Evolutionary conservation across 257 asterid species (phyloP).

Genomic region (Lycium ferocissimum): DNA sequence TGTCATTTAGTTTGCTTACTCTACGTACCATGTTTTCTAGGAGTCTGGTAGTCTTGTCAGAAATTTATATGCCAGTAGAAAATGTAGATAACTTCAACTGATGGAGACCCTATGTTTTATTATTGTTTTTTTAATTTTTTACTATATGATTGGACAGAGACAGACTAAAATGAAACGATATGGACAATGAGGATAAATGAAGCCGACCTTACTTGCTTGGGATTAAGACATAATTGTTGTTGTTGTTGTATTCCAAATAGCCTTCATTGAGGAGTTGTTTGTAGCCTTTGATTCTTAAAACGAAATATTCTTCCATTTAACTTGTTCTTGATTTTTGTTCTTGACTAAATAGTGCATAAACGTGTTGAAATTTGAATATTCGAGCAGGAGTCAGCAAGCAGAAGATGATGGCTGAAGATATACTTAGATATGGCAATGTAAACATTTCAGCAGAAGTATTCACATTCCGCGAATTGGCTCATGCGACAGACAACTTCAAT

Average conservation of each 20-base stretch:
- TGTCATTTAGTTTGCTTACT: conserved; percentile 14
- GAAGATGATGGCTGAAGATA: conserved; percentile 58
- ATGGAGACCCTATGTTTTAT: not conserved
- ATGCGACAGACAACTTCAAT: conserved; percentile 78
- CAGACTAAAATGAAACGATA: not conserved
- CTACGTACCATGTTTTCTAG: not conserved
- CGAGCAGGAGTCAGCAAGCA: conserved; percentile 57
- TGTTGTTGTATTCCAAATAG: not conserved
- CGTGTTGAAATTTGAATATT: not conserved
- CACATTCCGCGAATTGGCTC: conserved; percentile 82
- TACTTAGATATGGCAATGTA: conserved; percentile 47
- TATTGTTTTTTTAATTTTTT: not conserved
- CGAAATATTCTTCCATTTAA: not conserved
- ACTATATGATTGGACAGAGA: not conserved
- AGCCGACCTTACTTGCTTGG: not conserved
- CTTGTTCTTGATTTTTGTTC: not conserved
- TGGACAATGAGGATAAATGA: not conserved
- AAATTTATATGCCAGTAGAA: not conserved
- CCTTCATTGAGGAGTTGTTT: conserved; percentile 23
- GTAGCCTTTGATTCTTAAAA: not conserved
- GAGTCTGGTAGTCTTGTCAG: not conserved
- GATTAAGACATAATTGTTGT: not conserved
- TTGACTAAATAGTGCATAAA: conserved; percentile 5
- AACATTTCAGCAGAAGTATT: conserved; percentile 69
- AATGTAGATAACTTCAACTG: not conserved